Evolutionary conservation across 2,329 filamentous ascomycete species (phyloP).

Genomic region (Helotiales sp.): DNA sequence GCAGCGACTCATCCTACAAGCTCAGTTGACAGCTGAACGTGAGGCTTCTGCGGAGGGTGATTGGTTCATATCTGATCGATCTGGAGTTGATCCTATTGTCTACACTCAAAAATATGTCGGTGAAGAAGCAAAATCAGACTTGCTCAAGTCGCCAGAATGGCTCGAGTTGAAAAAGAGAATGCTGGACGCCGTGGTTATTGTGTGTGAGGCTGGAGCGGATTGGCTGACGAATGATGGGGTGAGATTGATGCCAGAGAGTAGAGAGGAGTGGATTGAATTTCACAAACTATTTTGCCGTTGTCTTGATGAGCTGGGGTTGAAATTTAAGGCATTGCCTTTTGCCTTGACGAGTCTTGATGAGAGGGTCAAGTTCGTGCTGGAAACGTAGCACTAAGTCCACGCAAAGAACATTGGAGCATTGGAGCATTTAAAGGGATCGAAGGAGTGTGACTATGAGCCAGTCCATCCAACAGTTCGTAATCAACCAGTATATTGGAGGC

Average conservation of each 20-base stretch:
- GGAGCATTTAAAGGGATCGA: background rate
- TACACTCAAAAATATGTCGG: slow-evolving; percentile 15
- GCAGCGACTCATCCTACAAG: slow-evolving; percentile 14
- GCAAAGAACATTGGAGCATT: background rate
- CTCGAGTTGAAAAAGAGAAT: slow-evolving; percentile 14
- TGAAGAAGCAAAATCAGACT: background rate
- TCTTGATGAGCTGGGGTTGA: no score
- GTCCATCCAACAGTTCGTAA: background rate
- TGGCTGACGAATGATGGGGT: slow-evolving; percentile 21
- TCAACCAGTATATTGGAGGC: background rate
- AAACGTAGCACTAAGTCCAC: no score
- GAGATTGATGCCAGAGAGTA: slow-evolving; percentile 17
- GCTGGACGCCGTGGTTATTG: slow-evolving; percentile 14
- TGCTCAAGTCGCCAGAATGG: slow-evolving; percentile 14
- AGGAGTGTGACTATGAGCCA: background rate
- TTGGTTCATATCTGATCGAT: slow-evolving; percentile 18
- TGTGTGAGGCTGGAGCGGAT: slow-evolving; percentile 20
- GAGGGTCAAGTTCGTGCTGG: no score
- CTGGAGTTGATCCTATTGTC: slow-evolving; percentile 14
- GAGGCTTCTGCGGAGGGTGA: background rate
- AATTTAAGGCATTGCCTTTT: no score
- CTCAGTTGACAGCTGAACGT: slow-evolving; percentile 13
- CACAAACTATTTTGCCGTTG: slow-evolving; percentile 19
- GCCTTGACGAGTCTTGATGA: no score
- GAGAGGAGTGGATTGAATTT: slow-evolving; percentile 17